Evolutionary conservation across 2,329 filamentous ascomycete genomes (phyloP), one percentile per base, ranked within the genome.

Genomic region (Fusarium duplospermum): DNA sequence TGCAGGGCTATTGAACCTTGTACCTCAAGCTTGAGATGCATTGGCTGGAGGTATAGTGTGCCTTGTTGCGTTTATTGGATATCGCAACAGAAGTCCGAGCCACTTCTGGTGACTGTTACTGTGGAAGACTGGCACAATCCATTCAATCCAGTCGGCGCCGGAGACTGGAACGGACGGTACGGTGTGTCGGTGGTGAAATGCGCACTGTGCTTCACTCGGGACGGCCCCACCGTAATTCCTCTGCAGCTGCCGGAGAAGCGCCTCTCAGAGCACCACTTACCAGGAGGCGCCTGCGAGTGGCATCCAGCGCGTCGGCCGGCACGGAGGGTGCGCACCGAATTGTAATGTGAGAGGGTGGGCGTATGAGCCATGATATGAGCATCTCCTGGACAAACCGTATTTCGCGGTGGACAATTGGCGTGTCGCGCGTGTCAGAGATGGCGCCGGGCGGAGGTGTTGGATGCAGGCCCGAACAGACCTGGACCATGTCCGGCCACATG

Each of bases 161-260:
- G 62, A 8, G 27, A 52, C 47, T 18, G 33, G 16, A 57, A 42
- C 47, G 40, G 11, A 60, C 60, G 52, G 69, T 57, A 74, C 72
- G 18, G 71, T 74, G 66, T 24, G 45, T 31, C 69, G 65, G 69
- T 22, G 36, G 2, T 5, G 4, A 38, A 0, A n/a, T 16, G 4
- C 40, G 20, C n/a, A 74, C 72, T 67, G 69, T 74, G 20, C 50
- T 36, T 22, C 38, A 16, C 50, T 66, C 71, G 72, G 72, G 62
- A 56, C 72, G 72, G 72, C 71, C 72, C 72, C 72, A 72, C 71
- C 24, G 27, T n/a, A 67, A 74, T 50, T 27, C 56, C 42, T 61
- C 33, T 70, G 42, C 69, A 72, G 71, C 24, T 70, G 59, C 69
- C 72, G 71, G 69, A 70, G 66, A 67, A 64, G 59, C 60, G 71